Percentiles rank a stretch among this genome's conserved stretches.
These are phyloP conservation scores for Mycena olivaceomarginata DNA, from an alignment of 768 basidiomycete genomes.

Conservation along the genomic window DNA sequence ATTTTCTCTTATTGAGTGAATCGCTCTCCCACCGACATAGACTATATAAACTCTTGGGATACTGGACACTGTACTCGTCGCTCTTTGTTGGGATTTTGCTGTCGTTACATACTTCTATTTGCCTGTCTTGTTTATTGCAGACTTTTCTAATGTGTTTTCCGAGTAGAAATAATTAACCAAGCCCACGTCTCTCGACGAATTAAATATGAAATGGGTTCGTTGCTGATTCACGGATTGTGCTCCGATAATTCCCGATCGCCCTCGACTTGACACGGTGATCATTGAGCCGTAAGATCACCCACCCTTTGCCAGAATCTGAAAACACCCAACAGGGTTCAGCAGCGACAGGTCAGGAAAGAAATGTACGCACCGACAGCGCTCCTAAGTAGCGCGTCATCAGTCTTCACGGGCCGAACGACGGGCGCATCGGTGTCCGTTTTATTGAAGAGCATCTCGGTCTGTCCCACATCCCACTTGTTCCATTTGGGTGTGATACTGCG, in stretches of 20 bases:
- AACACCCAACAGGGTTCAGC: too few species aligned
- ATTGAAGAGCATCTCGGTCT: slow-evolving; percentile 40
- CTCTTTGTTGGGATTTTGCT: slow-evolving; percentile 22
- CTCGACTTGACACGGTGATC: too few species aligned
- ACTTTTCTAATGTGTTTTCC: slow-evolving; percentile 21
- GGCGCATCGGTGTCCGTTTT: slow-evolving; percentile 21
- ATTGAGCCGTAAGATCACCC: too few species aligned
- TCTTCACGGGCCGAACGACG: slow-evolving; percentile 16
- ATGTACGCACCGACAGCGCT: too few species aligned
- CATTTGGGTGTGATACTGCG: slow-evolving; percentile 31
- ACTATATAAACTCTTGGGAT: slow-evolving; percentile 20
- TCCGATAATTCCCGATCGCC: too few species aligned
- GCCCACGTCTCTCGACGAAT: background rate
- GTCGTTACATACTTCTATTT: slow-evolving; percentile 24
- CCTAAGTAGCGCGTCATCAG: background rate
- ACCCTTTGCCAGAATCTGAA: too few species aligned
- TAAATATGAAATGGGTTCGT: too few species aligned
- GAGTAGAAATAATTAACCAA: slow-evolving; percentile 22
- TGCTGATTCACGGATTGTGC: too few species aligned
- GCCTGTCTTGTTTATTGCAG: slow-evolving; percentile 1
- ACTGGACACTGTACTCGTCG: slow-evolving; percentile 2
- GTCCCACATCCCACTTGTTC: slow-evolving; percentile 7
- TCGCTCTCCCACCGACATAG: background rate
- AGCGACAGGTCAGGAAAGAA: too few species aligned
- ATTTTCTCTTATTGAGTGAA: slow-evolving; percentile 77